Conservation (phyloP, 441 rosid genomes). For the Populus trichocarpa region DNA sequence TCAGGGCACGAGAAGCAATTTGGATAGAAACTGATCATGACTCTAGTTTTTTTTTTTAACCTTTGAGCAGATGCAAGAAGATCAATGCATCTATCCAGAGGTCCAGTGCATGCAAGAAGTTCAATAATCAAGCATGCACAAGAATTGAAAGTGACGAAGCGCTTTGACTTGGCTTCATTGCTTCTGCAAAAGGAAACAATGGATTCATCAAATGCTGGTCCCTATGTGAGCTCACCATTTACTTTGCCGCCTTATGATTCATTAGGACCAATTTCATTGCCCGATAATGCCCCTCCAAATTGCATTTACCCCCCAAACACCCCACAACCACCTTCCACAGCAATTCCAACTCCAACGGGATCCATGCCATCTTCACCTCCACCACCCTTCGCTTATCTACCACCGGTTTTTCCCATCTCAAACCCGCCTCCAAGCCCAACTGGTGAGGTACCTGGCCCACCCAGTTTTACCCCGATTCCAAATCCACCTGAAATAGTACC, state of each 20-base stretch:
- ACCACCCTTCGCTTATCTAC: constrained; percentile 18
- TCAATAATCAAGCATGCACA: constrained; percentile 26
- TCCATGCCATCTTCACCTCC: constrained; percentile 20
- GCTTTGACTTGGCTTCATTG: constrained; percentile 32
- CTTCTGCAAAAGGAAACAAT: constrained; percentile 28
- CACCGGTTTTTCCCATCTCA: constrained; percentile 36
- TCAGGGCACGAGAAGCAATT: too few relatives aligned
- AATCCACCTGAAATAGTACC: constrained; percentile 34
- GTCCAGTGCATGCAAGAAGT: constrained; percentile 2
- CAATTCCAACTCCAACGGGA: constrained; percentile 23
- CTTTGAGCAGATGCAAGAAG: constrained; percentile 46
- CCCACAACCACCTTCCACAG: constrained; percentile 39
- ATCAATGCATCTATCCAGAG: constrained; percentile 20
- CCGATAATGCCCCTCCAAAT: constrained; percentile 55
- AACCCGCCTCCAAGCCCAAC: constrained; percentile 42
- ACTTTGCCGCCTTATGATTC: constrained; percentile 63
- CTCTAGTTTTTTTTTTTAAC: neutral
- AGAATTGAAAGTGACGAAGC: constrained; percentile 30
- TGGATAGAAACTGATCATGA: neutral
- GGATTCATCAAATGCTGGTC: constrained; percentile 41
- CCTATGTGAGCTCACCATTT: constrained; percentile 59
- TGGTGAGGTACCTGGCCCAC: constrained; percentile 8
- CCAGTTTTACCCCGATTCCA: neutral
- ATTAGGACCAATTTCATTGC: constrained; percentile 45
- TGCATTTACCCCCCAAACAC: constrained; percentile 58